These are phyloP conservation scores for Daphne laureola DNA, from an alignment of 441 rosid species.

Conservation along the genomic window DNA sequence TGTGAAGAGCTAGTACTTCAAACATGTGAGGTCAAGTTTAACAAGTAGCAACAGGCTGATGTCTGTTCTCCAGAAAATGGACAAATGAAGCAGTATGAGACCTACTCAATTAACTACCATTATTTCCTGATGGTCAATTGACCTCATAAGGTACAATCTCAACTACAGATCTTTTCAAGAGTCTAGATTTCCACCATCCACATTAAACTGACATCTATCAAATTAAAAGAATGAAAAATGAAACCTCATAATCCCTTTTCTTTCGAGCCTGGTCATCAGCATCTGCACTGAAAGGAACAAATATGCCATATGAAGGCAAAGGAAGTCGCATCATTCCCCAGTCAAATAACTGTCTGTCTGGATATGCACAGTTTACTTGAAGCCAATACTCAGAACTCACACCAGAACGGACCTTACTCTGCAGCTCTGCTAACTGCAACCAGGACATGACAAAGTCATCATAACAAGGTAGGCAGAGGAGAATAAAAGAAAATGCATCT, in stretches of 20 bases:
- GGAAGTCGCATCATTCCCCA: conserved; percentile 93
- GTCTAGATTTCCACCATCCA: conserved; percentile 7
- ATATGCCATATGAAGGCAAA: conserved; percentile 78
- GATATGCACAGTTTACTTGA: conserved; percentile 57
- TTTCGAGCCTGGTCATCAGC: conserved; percentile 86
- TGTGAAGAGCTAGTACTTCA: too few species aligned
- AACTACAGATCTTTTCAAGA: neutral
- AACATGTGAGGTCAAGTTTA: too few species aligned
- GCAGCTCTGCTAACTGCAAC: conserved; percentile 76
- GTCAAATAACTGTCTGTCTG: conserved; percentile 74
- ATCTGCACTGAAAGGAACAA: conserved; percentile 83
- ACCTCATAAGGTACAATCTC: too few species aligned
- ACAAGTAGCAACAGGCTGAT: too few species aligned
- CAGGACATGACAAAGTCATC: conserved; percentile 30
- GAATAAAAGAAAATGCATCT: conserved; percentile 1
- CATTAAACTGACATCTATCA: neutral
- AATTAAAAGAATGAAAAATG: conserved; percentile 8
- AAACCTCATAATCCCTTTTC: conserved; percentile 96
- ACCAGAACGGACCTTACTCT: conserved; percentile 63
- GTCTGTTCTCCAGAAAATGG: too few species aligned
- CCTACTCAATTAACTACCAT: too few species aligned
- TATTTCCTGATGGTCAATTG: too few species aligned
- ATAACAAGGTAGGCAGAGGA: conserved; percentile 11
- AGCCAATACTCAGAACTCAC: conserved; percentile 91
- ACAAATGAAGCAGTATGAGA: too few species aligned